These are phyloP conservation scores for Otatea glauca DNA, from an alignment of 176 grass and related monocot genomes.

Conservation along the genomic window DNA sequence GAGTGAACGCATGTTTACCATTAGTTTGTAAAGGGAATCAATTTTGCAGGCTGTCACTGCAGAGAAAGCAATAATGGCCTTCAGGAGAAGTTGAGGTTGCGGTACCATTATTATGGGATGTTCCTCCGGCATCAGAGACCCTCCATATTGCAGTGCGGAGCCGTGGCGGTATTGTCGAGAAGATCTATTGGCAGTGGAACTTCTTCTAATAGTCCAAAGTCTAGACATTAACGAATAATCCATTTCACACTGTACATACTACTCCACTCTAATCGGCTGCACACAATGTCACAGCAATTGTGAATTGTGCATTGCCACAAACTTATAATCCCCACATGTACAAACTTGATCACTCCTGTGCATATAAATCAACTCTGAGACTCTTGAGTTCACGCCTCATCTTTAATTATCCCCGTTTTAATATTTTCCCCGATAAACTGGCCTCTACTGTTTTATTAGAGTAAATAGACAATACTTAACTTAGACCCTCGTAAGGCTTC, in stretches of 20 bases:
- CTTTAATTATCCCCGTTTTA: too few species aligned
- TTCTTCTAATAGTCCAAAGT: slow-evolving; percentile 59
- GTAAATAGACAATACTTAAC: too few species aligned
- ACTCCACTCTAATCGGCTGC: slow-evolving; percentile 43
- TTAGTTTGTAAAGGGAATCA: neutral
- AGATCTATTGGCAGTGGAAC: slow-evolving; percentile 99
- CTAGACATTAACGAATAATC: slow-evolving; percentile 46
- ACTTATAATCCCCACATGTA: neutral
- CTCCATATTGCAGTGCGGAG: slow-evolving; percentile 77
- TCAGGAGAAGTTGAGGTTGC: slow-evolving; percentile 89
- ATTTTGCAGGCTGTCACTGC: slow-evolving; percentile 70
- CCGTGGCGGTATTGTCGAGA: slow-evolving; percentile 91
- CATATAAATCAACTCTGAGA: too few species aligned
- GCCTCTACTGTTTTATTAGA: too few species aligned
- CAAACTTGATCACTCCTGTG: too few species aligned
- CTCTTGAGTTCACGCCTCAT: too few species aligned
- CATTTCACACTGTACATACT: slow-evolving; percentile 55
- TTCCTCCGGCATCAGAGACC: slow-evolving; percentile 90
- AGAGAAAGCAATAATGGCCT: slow-evolving; percentile 82
- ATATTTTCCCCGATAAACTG: too few species aligned
- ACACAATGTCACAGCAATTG: slow-evolving; percentile 43
- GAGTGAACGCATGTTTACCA: too few species aligned
- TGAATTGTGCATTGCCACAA: slow-evolving; percentile 23
- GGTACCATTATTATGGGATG: slow-evolving; percentile 88
- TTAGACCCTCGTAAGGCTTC: too few species aligned